Evolutionary conservation across 78 protist genomes (phyloP), one percentile per base, ranked within the genome.

Genomic region (Emiliania huxleyi): DNA sequence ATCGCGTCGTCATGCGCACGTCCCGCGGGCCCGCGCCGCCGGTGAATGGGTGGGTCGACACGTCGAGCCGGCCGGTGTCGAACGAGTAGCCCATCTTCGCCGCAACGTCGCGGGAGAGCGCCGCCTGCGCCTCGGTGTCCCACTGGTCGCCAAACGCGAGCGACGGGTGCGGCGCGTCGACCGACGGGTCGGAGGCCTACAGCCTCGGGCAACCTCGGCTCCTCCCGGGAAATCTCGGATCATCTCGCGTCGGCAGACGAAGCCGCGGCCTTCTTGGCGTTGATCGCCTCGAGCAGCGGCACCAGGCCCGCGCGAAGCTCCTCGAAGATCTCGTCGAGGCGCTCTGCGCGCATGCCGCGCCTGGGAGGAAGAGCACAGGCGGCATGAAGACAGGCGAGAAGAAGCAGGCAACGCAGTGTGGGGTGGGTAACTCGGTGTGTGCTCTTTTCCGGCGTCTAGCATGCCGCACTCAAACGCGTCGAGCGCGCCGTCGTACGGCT

Each of bases 1-100:
- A 94, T 38, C 95, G 90, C 37, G 94, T 83, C n/a, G 95, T 94
- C 40, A 94, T 81, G 35, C 95, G 90, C 33, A 92, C 93, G 83
- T 94, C 95, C 42, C 75, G 6, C 33, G 46, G 79, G 35, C 25
- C 21, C 25, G 62, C 11, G 40, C 89, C 55, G 19, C 23, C 33
- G 18, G 93, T 91, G 89, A 91, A 91, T 15, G 95, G 95, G 69
- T 94, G 95, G 29, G 88, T 45, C 2, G 92, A 84, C 35, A 84
- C 69, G 25, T 94, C 95, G 81, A 94, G 19, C 29, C 95, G 73
- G 46, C 90, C 93, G 35, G 33, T 73, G 38, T 52, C 62, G 15
- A 52, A 52, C 15, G 62, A 8, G 49, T n/a, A 56, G 44, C 79
- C 91, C 48, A 55, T 23, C 77, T 25, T 79, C 19, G 56, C 91